Evolutionary conservation across 2,329 filamentous ascomycete genomes (phyloP), one percentile per base, ranked within the genome.

Genomic region (Colletotrichum theobromicola): DNA sequence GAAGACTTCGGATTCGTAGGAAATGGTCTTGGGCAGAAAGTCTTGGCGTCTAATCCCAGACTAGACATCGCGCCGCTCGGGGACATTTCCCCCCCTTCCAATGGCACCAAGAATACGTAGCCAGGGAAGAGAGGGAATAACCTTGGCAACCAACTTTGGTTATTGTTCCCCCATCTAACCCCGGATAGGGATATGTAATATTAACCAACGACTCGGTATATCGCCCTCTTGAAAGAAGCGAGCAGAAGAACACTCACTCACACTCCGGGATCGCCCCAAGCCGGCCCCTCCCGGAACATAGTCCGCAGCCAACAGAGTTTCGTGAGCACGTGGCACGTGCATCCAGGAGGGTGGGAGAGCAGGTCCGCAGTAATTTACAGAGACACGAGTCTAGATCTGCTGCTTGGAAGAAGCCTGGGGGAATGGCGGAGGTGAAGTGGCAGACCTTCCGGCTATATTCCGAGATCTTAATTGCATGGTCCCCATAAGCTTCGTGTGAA

Each of bases 301-400:
- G 50, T 35, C 70, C 46, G 67, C 18, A 65, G 50, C 46, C 60
- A 15, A 61, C 67, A 42, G 15, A 65, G 67, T 70, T 53, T 61
- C 32, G 71, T 53, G 50, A 61, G 67, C 62, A 75, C 63, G 68
- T 72, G 72, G 68, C 53, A 57, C 46, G 62, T 72, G 61, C 62
- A 58, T 57, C 10, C 18, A 26, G 24, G 42, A 50, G 42, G n/a
- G 42, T 50, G 42, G n/a, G n/a, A 21, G 42, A 50, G 42, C 32
- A 21, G 5, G 42, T n/a, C 42, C 42, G n/a, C n/a, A 21, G 42
- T 21, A 50, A 50, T 50, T 50, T 50, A n/a, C 42, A 50, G 42
- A 50, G 42, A 50, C 42, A 21, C n/a, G 13, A 18, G 57, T 42
- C 26, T 58, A 8, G 46, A 61, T 21, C 24, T 7, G 26, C 4